Evolutionary conservation across 805 yeast genomes (phyloP), one percentile per base, ranked within the genome.

Genomic region (Myxozyma sirexii): DNA sequence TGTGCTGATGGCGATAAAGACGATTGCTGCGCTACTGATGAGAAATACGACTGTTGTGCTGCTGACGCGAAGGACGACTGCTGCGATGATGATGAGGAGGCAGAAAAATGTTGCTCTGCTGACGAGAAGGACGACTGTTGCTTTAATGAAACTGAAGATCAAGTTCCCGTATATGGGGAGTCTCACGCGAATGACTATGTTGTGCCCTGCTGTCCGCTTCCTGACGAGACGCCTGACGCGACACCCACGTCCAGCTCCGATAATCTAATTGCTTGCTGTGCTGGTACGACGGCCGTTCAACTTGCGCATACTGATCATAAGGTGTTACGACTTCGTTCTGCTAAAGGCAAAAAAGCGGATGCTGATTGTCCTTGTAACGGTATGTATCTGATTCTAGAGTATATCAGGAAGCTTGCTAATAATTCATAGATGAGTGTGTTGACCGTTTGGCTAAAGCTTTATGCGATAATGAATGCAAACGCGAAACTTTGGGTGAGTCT

Each of bases 381-480:
- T 57, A 46, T 27, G 29, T 39, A 13, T 29, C 38, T 7, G 4
- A 23, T 4, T 6, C 29, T 26, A 24, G n/a, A 4, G 33, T 29
- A 29, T 47, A 4, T 17, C 2, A 27, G n/a, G n/a, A 24, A 13
- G 21, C 23, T 6, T 43, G 19, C 21, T 35, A 33, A 29, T 27
- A 12, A 37, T 17, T 12, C 6, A 7, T 27, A 56, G 52, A 54
- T 46, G 39, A 54, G 31, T 57, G 62, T 26, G 54, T 51, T 8
- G 50, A 46, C 4, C 43, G 45, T 13, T 31, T 57, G 5, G 58
- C 57, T 24, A 53, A 52, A 21, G 42, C 57, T 5, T 52, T 57
- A 17, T 57, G 62, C 37, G 42, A 46, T 26, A 57, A 46, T 17
- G 62, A 57, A 37, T 53, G 62, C 54, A 41, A 51, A 13, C 41